These are phyloP conservation scores for Rhizophora mangle DNA, from an alignment of 345 rosid species.

Conservation along the genomic window DNA sequence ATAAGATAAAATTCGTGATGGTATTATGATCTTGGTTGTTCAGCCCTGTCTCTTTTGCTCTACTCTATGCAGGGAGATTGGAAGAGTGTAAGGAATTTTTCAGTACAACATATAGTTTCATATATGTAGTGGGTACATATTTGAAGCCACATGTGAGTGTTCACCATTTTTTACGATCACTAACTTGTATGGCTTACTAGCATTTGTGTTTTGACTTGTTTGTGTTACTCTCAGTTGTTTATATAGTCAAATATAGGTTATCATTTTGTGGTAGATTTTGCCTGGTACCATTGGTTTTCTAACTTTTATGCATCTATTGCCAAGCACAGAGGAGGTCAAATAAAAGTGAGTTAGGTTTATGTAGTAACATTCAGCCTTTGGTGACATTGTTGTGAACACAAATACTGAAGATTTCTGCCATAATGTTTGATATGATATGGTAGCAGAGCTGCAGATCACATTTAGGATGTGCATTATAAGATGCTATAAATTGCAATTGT, in stretches of 20 bases:
- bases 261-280: background rate
- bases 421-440: background rate
- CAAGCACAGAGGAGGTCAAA: too few relatives aligned
- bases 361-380: too few relatives aligned
- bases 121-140: conserved; percentile 60
- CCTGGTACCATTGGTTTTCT: background rate
- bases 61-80: conserved; percentile 42
- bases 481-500: background rate
- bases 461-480: background rate
- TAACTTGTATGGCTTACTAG: background rate
- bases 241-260: too few relatives aligned
- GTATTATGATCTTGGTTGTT: background rate
- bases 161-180: background rate
- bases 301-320: too few relatives aligned
- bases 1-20: background rate
- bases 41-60: background rate
- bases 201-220: conserved; percentile 6
- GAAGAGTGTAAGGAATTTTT: conserved; percentile 49
- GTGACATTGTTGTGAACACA: too few relatives aligned
- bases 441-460: background rate
- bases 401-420: background rate
- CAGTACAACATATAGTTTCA: conserved; percentile 45
- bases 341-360: too few relatives aligned
- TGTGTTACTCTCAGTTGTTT: background rate
- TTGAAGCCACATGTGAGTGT: conserved; percentile 72